Evolutionary conservation across 2,329 filamentous ascomycete genomes (phyloP), one percentile per base, ranked within the genome.

Genomic region (Penicillium sp.): DNA sequence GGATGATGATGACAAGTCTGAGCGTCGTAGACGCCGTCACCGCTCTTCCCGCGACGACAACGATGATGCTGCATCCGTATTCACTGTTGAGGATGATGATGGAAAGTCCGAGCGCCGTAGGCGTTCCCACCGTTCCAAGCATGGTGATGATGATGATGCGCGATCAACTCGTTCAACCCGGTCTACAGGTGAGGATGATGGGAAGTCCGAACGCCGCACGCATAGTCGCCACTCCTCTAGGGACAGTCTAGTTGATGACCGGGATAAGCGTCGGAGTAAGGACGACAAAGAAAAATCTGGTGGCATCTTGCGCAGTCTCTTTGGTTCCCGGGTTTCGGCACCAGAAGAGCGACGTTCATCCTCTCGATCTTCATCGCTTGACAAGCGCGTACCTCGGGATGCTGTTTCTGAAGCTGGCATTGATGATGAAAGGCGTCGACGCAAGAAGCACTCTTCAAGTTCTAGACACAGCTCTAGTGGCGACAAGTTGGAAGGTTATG

Each of bases 361-460:
- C 1, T 53, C 50, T 26, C 64, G 61, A 4, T 67, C 69, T 50
- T 64, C 69, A 9, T 69, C 68, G 16, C 39, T 68, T 37, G 71
- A 70, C 45, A 72, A 69, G 46, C 63, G 55, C 26, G 57, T 62
- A 16, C 66, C 69, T 53, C 68, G 70, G 16, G 72, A 75, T 44
- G 67, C 69, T 10, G 67, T 72, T 54, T 77, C 76, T 11, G 75
- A 77, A 60, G 63, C 67, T 50, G 72, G 67, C 55, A 57, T 65
- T 31, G 78, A 78, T 19, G 70, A 72, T 14, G 67, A 70, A 27
- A 77, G 78, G 54, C 78, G 75, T 58, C 77, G 76, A 44, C 78
- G 76, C 59, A 76, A 76, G 61, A 80, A 81, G 65, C 79, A 74
- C 69, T 65, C 74, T 67, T 68, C 74, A 54, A 64, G 76, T 69